These are phyloP conservation scores for Phaeolepiota aurea DNA, from an alignment of 768 basidiomycete genomes.

Conservation along the genomic window DNA sequence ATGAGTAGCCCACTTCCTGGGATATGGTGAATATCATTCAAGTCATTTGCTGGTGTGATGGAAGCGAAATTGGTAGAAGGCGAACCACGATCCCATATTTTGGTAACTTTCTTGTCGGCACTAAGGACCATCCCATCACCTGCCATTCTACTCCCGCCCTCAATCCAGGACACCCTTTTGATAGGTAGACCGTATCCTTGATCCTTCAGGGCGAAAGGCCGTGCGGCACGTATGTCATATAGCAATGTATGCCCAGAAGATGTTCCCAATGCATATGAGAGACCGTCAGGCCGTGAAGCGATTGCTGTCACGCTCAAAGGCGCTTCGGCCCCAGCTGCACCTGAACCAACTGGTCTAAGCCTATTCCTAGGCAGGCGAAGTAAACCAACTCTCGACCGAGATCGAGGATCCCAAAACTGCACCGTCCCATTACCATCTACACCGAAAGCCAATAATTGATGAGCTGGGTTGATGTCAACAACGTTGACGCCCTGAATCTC, in stretches of 20 bases:
- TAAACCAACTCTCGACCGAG: slow-evolving; percentile 64
- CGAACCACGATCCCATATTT: slow-evolving; percentile 91
- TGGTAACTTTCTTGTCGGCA: slow-evolving; percentile 94
- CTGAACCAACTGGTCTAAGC: slow-evolving; percentile 32
- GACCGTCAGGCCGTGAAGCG: slow-evolving; percentile 76
- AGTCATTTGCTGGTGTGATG: slow-evolving; percentile 82
- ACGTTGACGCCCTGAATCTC: slow-evolving; percentile 80
- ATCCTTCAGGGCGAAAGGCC: slow-evolving; percentile 84
- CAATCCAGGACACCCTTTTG: slow-evolving; percentile 81
- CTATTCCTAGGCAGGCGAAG: slow-evolving; percentile 51
- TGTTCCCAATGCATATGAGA: slow-evolving; percentile 91
- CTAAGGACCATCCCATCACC: slow-evolving; percentile 85
- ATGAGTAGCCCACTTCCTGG: slow-evolving; percentile 85
- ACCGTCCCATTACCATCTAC: slow-evolving; percentile 80
- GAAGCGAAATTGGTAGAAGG: slow-evolving; percentile 84
- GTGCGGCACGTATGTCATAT: slow-evolving; percentile 85
- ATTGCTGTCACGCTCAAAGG: slow-evolving; percentile 73
- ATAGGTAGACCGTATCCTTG: slow-evolving; percentile 94
- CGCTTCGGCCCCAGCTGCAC: slow-evolving; percentile 17
- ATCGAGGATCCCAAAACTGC: slow-evolving; percentile 95
- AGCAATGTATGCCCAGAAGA: slow-evolving; percentile 91
- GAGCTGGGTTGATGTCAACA: slow-evolving; percentile 88
- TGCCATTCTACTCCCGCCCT: slow-evolving; percentile 76
- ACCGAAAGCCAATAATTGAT: slow-evolving; percentile 86
- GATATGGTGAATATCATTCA: slow-evolving; percentile 87